Percentiles rank a stretch among this genome's conserved stretches.
These are phyloP conservation scores for Canavalia ensiformis DNA, from an alignment of 306 rosid genomes.

Conservation along the genomic window DNA sequence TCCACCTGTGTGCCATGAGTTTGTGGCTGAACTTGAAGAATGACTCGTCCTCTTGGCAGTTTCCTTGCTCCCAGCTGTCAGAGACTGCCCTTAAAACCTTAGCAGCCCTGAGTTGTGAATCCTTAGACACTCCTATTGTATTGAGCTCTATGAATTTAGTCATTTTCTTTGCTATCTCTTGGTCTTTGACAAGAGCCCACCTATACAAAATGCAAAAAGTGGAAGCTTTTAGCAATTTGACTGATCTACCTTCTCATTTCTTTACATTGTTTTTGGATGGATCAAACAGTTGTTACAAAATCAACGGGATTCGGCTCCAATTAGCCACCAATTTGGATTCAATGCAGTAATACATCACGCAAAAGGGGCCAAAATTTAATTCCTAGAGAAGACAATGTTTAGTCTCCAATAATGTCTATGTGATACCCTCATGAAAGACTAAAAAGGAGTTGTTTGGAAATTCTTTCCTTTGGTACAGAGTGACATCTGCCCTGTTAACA, in stretches of 20 bases:
- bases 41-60: constrained; percentile 50
- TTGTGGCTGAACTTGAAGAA: constrained; percentile 68
- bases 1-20: constrained; percentile 80
- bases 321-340: background rate
- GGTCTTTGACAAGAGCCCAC: constrained; percentile 91
- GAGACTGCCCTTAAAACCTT: constrained; percentile 72
- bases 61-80: constrained; percentile 58
- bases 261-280: background rate
- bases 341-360: too few relatives aligned
- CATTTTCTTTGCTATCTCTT: constrained; percentile 80
- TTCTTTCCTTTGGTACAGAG: background rate
- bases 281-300: background rate
- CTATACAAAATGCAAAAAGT: constrained; percentile 45
- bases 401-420: too few relatives aligned
- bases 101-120: constrained; percentile 90
- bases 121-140: constrained; percentile 94
- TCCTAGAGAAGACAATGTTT: too few relatives aligned
- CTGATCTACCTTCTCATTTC: background rate
- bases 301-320: background rate
- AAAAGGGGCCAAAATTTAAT: too few relatives aligned
- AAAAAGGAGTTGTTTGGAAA: background rate
- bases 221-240: background rate
- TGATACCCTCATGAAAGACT: background rate
- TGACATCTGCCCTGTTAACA: background rate
- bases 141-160: constrained; percentile 84